Conservation (phyloP, 768 basidiomycete species). For the Pulveroboletus sp. region DNA sequence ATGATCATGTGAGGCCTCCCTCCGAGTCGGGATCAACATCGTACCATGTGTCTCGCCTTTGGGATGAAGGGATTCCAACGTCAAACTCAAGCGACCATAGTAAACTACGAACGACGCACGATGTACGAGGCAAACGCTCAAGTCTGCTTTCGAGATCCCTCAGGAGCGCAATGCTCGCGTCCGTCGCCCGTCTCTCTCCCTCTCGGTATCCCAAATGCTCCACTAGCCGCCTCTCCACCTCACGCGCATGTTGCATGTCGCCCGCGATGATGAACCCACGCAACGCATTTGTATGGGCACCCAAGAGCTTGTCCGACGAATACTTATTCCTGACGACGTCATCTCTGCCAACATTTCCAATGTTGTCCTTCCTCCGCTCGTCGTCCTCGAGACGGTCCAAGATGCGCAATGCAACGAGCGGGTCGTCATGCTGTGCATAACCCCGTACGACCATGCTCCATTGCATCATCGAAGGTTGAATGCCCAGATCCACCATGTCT, state of each 20-base stretch:
- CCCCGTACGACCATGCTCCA: constrained; percentile 46
- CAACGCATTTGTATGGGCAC: constrained; percentile 36
- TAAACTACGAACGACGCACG: neutral
- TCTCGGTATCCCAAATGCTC: constrained; percentile 18
- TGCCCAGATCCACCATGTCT: constrained; percentile 49
- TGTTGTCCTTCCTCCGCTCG: neutral
- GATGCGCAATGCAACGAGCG: constrained; percentile 34
- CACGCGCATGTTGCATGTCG: constrained; percentile 27
- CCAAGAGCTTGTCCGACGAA: constrained; percentile 18
- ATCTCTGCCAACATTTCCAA: neutral
- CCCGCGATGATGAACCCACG: constrained; percentile 33
- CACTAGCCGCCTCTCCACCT: constrained; percentile 28
- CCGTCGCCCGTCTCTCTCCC: constrained; percentile 22
- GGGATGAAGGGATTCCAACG: neutral
- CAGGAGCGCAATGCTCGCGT: constrained; percentile 19
- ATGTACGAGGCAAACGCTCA: neutral
- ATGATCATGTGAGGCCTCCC: neutral
- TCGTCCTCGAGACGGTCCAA: constrained; percentile 39
- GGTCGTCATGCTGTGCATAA: constrained; percentile 40
- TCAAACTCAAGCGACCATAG: neutral
- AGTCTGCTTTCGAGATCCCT: constrained; percentile 14
- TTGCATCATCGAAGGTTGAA: constrained; percentile 44
- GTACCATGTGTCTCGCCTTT: neutral
- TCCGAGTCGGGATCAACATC: neutral
- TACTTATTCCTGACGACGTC: neutral